Percentiles rank a stretch among this genome's conserved stretches.
phyloP scores from a whole-genome alignment of 2,329 filamentous ascomycete species.

The Lachnellula occidentalis region DNA sequence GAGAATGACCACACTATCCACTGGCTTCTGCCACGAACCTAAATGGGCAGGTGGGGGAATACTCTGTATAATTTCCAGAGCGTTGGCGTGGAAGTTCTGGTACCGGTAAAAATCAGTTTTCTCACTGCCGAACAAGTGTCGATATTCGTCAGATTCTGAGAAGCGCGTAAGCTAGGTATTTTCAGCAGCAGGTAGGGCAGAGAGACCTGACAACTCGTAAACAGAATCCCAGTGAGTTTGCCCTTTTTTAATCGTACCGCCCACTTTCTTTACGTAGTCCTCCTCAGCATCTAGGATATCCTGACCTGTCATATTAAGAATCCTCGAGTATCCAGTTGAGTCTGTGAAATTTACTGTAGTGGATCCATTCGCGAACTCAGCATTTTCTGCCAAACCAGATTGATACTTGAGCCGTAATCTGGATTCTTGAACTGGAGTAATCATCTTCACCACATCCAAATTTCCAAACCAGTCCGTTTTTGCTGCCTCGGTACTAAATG shows the following conservation, averaged over 20 bases:
- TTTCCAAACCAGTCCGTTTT: not conserved
- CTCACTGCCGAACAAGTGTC: too few species aligned
- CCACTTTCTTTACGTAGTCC: not conserved
- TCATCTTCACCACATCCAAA: not conserved
- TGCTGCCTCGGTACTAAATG: not conserved
- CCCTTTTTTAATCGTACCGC: not conserved
- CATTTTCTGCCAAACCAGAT: not conserved
- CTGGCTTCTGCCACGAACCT: not conserved
- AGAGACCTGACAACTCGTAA: not conserved
- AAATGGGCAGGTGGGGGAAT: not conserved
- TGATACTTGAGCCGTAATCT: conserved; percentile 4
- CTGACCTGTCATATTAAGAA: conserved; percentile 9
- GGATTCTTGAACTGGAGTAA: not conserved
- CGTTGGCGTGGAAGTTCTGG: too few species aligned
- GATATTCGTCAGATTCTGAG: not conserved
- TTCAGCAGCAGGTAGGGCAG: too few species aligned
- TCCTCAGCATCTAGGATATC: conserved; percentile 5
- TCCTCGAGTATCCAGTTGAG: not conserved
- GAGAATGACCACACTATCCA: conserved; percentile 5
- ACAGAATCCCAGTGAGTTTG: not conserved
- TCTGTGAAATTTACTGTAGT: conserved; percentile 2
- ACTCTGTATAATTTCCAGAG: not conserved
- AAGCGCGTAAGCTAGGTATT: not conserved
- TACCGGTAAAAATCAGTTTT: too few species aligned
- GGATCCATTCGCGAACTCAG: not conserved